Percentiles rank a stretch among this genome's conserved stretches.
These are phyloP conservation scores for Elaeagnus macrophylla DNA, from an alignment of 306 rosid species.

Conservation along the genomic window DNA sequence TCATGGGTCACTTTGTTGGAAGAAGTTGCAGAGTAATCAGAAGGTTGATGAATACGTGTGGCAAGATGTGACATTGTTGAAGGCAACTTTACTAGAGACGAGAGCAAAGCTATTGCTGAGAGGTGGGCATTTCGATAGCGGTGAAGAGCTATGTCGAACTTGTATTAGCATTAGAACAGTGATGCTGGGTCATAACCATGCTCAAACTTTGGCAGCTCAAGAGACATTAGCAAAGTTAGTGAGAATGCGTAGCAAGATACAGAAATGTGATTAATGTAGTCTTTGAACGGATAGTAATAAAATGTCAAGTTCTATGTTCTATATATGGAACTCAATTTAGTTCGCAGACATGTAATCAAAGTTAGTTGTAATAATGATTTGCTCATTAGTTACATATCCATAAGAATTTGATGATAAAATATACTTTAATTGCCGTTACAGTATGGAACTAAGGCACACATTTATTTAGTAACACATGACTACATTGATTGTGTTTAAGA, in stretches of 20 bases:
- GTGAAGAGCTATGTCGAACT: conserved; percentile 72
- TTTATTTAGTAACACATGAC: too few relatives aligned
- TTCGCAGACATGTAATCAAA: conserved; percentile 17
- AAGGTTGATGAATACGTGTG: conserved; percentile 76
- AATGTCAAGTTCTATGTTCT: conserved; percentile 3
- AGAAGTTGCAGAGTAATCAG: conserved; percentile 49
- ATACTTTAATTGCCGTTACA: too few relatives aligned
- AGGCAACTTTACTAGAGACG: conserved; percentile 78
- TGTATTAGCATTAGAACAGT: conserved; percentile 83
- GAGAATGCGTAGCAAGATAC: conserved; percentile 72
- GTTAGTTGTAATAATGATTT: conserved; percentile 12
- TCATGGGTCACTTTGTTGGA: conserved; percentile 69
- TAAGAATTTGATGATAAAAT: neutral
- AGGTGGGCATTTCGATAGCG: conserved; percentile 70
- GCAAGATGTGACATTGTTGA: conserved; percentile 82
- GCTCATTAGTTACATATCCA: neutral
- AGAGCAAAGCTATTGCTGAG: conserved; percentile 68
- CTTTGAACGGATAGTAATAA: conserved; percentile 2
- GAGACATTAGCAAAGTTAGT: conserved; percentile 75
- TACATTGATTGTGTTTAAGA: too few relatives aligned
- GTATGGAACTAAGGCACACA: too few relatives aligned
- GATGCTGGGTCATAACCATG: conserved; percentile 81
- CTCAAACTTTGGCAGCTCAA: conserved; percentile 76
- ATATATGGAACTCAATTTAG: conserved; percentile 19
- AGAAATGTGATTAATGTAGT: neutral